These are phyloP conservation scores for Trichoderma virens DNA, from an alignment of 495 filamentous ascomycete genomes.

Conservation along the genomic window DNA sequence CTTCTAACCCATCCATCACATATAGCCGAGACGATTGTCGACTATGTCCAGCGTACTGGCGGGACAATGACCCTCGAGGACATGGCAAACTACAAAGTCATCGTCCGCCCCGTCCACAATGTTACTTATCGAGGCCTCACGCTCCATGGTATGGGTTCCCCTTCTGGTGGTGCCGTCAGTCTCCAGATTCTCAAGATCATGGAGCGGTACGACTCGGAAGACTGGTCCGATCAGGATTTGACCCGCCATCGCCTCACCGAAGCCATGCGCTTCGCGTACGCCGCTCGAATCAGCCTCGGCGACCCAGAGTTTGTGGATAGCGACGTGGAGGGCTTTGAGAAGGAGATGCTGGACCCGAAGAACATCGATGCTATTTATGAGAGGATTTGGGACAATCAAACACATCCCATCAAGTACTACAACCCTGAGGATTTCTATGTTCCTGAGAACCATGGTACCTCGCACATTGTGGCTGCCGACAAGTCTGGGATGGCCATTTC, in stretches of 20 bases:
- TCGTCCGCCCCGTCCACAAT: conserved; percentile 49
- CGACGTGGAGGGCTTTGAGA: conserved; percentile 41
- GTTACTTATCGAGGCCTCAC: conserved; percentile 67
- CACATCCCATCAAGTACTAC: conserved; percentile 63
- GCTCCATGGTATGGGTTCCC: conserved; percentile 60
- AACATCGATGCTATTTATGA: conserved; percentile 50
- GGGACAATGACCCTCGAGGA: conserved; percentile 82
- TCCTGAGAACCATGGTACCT: conserved; percentile 56
- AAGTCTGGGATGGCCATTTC: conserved; percentile 60
- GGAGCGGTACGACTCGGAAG: conserved; percentile 54
- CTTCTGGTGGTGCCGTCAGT: conserved; percentile 64
- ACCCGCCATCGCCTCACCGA: conserved; percentile 79
- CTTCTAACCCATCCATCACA: not conserved
- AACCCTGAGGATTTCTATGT: conserved; percentile 42
- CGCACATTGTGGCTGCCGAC: conserved; percentile 66
- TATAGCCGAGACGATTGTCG: conserved; percentile 65
- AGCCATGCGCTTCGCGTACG: conserved; percentile 82
- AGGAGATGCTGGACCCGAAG: conserved; percentile 51
- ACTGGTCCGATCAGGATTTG: conserved; percentile 24
- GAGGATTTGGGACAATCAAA: conserved; percentile 62
- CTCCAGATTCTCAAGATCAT: conserved; percentile 70
- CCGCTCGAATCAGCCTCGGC: conserved; percentile 58
- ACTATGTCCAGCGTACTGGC: conserved; percentile 51
- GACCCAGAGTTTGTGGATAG: conserved; percentile 64
- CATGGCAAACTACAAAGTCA: conserved; percentile 58